These are phyloP conservation scores for Primulina eburnea DNA, from an alignment of 257 asterid species.

Conservation along the genomic window DNA sequence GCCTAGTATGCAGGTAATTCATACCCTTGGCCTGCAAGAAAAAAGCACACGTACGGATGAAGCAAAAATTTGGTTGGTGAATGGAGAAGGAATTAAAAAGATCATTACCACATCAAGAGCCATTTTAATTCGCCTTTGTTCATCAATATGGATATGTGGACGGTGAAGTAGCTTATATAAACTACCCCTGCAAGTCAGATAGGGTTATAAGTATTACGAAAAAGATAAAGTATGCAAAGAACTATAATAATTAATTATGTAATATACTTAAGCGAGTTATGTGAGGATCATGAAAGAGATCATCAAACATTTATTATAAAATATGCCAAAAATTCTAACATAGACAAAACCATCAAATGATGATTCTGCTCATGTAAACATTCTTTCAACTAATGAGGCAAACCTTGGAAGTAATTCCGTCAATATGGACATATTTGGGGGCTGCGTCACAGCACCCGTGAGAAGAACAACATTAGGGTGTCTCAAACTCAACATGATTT, in stretches of 20 bases:
- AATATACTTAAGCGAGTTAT: slow-evolving; percentile 4
- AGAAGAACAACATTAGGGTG: slow-evolving; percentile 97
- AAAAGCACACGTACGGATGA: slow-evolving; percentile 12
- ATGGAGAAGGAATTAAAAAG: slow-evolving; percentile 22
- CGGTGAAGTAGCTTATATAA: slow-evolving; percentile 85
- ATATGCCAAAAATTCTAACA: slow-evolving; percentile 2
- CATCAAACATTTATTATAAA: not conserved
- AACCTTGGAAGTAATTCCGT: slow-evolving; percentile 97
- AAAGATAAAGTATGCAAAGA: slow-evolving; percentile 13
- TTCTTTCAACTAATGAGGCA: slow-evolving; percentile 12
- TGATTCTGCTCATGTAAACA: slow-evolving; percentile 8
- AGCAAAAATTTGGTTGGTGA: slow-evolving; percentile 21
- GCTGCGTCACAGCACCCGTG: slow-evolving; percentile 96
- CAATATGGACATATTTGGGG: slow-evolving; percentile 92
- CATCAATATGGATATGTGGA: slow-evolving; percentile 72
- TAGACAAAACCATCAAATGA: slow-evolving; percentile 8
- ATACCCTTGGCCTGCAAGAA: slow-evolving; percentile 92
- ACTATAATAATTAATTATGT: not conserved
- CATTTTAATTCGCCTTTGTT: slow-evolving; percentile 81
- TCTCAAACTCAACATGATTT: slow-evolving; percentile 90
- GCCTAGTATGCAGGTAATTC: slow-evolving; percentile 93
- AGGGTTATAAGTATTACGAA: slow-evolving; percentile 18
- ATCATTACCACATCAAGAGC: slow-evolving; percentile 90
- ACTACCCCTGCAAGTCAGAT: slow-evolving; percentile 77
- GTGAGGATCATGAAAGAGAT: not conserved